These are phyloP conservation scores for Prosopis cineraria DNA, from an alignment of 306 rosid genomes.

Conservation along the genomic window DNA sequence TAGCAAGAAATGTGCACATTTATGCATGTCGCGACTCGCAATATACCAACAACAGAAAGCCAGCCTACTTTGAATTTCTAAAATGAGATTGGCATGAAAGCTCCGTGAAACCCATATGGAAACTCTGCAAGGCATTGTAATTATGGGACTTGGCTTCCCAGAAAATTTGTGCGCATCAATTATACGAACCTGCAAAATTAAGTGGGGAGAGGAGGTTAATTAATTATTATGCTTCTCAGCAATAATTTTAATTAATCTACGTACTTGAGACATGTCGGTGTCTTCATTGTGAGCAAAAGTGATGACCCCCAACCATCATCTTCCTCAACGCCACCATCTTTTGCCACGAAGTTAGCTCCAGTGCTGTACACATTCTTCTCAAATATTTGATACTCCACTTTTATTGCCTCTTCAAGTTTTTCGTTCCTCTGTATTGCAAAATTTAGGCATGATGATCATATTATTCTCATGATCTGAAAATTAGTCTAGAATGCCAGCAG, in stretches of 20 bases:
- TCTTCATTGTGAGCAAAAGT: conserved; percentile 79
- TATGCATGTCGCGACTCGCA: too few species aligned
- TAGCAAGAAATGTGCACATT: too few species aligned
- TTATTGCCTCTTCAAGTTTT: conserved; percentile 23
- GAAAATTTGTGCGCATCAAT: conserved; percentile 56
- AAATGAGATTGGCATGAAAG: conserved; percentile 54
- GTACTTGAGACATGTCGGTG: conserved; percentile 20
- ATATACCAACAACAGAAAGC: too few species aligned
- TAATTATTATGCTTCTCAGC: background rate
- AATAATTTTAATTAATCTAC: conserved; percentile 28
- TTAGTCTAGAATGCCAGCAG: too few species aligned
- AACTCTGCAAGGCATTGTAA: conserved; percentile 64
- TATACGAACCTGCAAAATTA: conserved; percentile 51
- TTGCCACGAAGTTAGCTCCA: conserved; percentile 66
- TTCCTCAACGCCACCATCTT: conserved; percentile 54
- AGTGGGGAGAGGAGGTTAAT: background rate
- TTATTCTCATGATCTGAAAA: too few species aligned
- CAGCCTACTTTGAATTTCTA: background rate
- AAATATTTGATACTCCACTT: conserved; percentile 64
- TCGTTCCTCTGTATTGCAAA: too few species aligned
- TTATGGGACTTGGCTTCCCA: conserved; percentile 49
- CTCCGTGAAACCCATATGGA: conserved; percentile 83
- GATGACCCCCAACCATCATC: conserved; percentile 88
- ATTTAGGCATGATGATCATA: too few species aligned
- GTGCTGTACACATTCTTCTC: conserved; percentile 61